Evolutionary conservation across 768 basidiomycete species (phyloP).

Genomic region (Rhodotorula graminis): DNA sequence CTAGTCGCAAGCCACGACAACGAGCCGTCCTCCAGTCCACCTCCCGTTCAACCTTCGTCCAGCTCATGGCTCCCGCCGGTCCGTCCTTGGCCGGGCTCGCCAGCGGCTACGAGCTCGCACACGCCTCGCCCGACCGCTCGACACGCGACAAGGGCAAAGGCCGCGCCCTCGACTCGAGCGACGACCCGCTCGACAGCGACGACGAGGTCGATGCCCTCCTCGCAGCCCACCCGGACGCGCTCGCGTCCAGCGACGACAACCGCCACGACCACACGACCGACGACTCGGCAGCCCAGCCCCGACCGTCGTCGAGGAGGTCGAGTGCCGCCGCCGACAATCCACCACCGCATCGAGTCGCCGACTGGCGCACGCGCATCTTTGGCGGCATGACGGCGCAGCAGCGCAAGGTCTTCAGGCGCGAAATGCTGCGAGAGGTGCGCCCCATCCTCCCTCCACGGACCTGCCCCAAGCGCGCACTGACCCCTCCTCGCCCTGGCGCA

Average conservation of each 20-base stretch:
- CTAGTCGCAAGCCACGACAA: too few relatives aligned
- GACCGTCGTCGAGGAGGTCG: not conserved
- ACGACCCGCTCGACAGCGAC: conserved; percentile 3
- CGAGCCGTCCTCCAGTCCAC: too few relatives aligned
- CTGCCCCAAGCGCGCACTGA: not conserved
- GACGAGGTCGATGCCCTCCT: conserved; percentile 12
- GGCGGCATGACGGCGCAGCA: conserved; percentile 17
- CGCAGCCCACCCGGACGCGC: not conserved
- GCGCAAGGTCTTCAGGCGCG: conserved; percentile 2
- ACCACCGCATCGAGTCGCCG: not conserved
- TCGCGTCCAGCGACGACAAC: not conserved
- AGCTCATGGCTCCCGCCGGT: not conserved
- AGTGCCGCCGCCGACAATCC: not conserved
- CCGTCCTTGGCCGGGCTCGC: not conserved
- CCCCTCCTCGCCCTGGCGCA: conserved; percentile 44
- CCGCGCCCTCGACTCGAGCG: conserved; percentile 4
- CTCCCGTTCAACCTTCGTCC: too few relatives aligned
- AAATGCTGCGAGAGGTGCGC: conserved; percentile 45
- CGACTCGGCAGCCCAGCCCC: not conserved
- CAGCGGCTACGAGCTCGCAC: conserved; percentile 11
- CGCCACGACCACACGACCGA: too few relatives aligned
- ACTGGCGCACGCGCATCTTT: not conserved
- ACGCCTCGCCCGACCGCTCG: not conserved
- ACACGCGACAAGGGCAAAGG: not conserved
- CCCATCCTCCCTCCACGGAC: fast-evolving